A percentile compares a stretch with the other conserved stretches of the same genome.
These are phyloP conservation scores for Colletotrichum cordylinicola DNA, from an alignment of 2,329 filamentous ascomycete genomes.

Conservation along the genomic window DNA sequence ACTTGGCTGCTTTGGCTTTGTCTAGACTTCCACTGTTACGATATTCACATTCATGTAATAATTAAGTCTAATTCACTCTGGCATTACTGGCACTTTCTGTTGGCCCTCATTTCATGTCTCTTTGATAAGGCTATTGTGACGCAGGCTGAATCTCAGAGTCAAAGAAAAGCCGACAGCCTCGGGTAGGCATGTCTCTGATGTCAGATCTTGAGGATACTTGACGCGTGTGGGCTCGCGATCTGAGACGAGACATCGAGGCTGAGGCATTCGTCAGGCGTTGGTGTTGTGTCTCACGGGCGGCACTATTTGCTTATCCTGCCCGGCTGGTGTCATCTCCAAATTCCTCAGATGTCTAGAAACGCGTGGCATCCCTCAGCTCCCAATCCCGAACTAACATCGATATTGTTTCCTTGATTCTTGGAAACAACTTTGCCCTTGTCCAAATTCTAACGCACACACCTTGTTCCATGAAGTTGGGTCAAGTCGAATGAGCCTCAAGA, in stretches of 20 bases:
- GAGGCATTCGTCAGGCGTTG: not conserved
- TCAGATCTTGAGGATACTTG: not conserved
- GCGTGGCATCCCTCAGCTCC: not conserved
- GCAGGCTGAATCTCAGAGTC: not conserved
- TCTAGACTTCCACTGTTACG: not conserved
- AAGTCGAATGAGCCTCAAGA: not conserved
- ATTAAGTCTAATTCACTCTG: conserved; percentile 8
- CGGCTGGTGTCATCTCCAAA: not conserved
- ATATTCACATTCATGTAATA: conserved; percentile 17
- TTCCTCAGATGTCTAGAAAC: not conserved
- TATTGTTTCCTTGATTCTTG: not conserved
- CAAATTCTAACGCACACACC: fast-evolving
- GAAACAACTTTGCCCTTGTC: not conserved
- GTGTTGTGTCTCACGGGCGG: not conserved
- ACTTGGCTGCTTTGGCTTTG: not conserved
- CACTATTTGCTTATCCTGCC: not conserved
- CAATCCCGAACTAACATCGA: not conserved
- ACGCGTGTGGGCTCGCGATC: not conserved
- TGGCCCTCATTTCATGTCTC: not conserved
- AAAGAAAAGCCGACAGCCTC: not conserved
- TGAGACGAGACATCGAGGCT: not conserved
- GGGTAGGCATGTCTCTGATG: not conserved
- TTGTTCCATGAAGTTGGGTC: not conserved
- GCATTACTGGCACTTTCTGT: not conserved
- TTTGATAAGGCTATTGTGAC: not conserved